A percentile compares a stretch with the other conserved stretches of the same genome.
Evolutionary conservation across 805 yeast genomes (phyloP).

Genomic region (Wickerhamiella domercqiae): DNA sequence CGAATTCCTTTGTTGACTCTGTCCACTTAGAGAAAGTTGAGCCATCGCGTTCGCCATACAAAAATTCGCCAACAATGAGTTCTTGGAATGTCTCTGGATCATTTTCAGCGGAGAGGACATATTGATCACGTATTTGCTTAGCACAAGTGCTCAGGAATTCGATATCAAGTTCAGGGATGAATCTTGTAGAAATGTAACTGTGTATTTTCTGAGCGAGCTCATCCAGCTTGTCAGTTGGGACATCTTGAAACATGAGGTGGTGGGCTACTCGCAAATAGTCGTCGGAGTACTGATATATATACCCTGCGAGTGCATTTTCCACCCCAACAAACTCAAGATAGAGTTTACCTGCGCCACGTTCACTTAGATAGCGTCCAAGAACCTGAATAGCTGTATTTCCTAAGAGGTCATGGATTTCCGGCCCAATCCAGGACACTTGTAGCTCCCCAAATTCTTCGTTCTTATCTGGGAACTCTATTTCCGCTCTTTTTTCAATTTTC

Average conservation of each 20-base stretch:
- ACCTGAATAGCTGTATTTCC: slow-evolving; percentile 56
- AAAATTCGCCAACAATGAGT: slow-evolving; percentile 59
- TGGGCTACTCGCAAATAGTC: slow-evolving; percentile 53
- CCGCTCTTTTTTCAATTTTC: slow-evolving; percentile 29
- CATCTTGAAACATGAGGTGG: slow-evolving; percentile 45
- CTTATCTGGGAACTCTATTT: slow-evolving; percentile 70
- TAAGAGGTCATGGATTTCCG: slow-evolving; percentile 36
- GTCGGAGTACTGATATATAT: slow-evolving; percentile 53
- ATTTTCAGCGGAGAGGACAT: slow-evolving; percentile 27
- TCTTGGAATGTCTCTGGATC: slow-evolving; percentile 46
- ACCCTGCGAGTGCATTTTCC: slow-evolving; percentile 58
- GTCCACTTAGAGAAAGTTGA: slow-evolving; percentile 41
- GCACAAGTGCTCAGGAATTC: slow-evolving; percentile 51
- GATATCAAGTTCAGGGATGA: slow-evolving; percentile 41
- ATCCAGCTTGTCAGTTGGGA: slow-evolving; percentile 39
- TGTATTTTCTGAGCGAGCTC: slow-evolving; percentile 39
- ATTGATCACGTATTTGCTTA: slow-evolving; percentile 47
- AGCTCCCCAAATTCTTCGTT: slow-evolving; percentile 77
- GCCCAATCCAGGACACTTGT: slow-evolving; percentile 69
- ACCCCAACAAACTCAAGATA: slow-evolving; percentile 61
- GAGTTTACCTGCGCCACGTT: slow-evolving; percentile 61
- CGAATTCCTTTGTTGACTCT: slow-evolving; percentile 44
- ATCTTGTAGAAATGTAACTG: slow-evolving; percentile 30
- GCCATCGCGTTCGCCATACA: slow-evolving; percentile 59
- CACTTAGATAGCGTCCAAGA: slow-evolving; percentile 58